A percentile compares a stretch with the other conserved stretches of the same genome.
Conservation (phyloP, 257 asterid species). For the Capsicum pubescens region DNA sequence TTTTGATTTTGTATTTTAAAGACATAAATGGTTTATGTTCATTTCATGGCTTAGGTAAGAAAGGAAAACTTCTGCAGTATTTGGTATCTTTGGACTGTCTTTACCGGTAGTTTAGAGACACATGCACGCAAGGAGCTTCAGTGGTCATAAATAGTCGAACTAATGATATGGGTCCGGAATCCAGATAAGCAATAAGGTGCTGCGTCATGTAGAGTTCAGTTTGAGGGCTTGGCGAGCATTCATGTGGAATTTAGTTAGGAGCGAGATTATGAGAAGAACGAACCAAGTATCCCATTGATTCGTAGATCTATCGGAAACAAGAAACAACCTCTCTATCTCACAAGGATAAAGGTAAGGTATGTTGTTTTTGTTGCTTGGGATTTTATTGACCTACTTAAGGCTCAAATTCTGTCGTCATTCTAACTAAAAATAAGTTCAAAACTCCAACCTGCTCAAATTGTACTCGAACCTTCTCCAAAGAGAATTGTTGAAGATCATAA, state of each 20-base stretch:
- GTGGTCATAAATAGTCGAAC: no score
- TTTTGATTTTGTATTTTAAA: no score
- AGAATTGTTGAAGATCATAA: no score
- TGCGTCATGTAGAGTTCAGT: neutral
- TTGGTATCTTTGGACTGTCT: neutral
- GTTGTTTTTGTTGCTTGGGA: no score
- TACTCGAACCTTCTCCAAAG: no score
- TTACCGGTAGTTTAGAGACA: no score
- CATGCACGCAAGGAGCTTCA: neutral
- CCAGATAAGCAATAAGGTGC: neutral
- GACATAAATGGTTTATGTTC: neutral
- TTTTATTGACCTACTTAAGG: no score
- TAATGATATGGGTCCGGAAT: no score
- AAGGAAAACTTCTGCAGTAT: neutral
- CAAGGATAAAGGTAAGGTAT: no score
- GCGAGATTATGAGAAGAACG: neutral
- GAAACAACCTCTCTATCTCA: neutral
- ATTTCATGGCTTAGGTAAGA: neutral
- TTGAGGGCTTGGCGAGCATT: neutral
- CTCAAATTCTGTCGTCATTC: no score
- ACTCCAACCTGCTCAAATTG: no score
- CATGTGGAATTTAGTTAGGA: neutral
- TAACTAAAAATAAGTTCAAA: no score
- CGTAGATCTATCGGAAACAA: neutral
- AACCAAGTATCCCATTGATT: neutral